A percentile compares a stretch with the other conserved stretches of the same genome.
Evolutionary conservation across 2,329 filamentous ascomycete genomes (phyloP).

Genomic region (Aureobasidium sp.): DNA sequence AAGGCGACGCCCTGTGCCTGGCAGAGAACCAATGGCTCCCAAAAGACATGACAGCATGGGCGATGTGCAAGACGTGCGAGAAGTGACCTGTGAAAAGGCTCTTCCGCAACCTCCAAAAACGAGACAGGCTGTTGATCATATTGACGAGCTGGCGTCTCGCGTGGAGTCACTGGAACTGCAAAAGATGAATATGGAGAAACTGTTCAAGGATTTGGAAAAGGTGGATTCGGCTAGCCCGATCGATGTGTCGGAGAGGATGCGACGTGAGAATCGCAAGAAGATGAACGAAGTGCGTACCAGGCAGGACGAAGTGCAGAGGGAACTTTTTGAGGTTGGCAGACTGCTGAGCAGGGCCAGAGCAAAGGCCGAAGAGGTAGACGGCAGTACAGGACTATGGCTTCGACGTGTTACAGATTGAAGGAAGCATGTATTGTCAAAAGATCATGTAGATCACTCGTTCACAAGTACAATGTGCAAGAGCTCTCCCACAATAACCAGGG

Average conservation of each 20-base stretch:
- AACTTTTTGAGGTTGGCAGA: conserved; percentile 71
- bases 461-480: background rate
- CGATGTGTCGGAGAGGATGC: conserved; percentile 50
- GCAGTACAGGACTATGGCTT: conserved; percentile 65
- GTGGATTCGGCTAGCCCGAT: conserved; percentile 61
- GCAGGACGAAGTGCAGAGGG: conserved; percentile 61
- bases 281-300: conserved; percentile 58
- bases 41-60: conserved; percentile 15
- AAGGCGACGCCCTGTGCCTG: conserved; percentile 14
- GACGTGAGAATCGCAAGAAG: conserved; percentile 51
- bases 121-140: conserved; percentile 33
- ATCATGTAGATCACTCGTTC: background rate
- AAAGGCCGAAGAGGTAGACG: conserved; percentile 54
- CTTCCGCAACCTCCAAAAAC: conserved; percentile 8
- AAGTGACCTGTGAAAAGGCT: conserved; percentile 20
- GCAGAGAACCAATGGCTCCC: conserved; percentile 10
- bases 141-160: conserved; percentile 57
- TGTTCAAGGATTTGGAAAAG: conserved; percentile 69
- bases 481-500: background rate
- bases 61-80: conserved; percentile 18
- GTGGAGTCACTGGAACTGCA: conserved; percentile 58
- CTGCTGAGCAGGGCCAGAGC: conserved; percentile 67
- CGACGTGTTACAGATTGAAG: conserved; percentile 55
- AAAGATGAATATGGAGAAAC: conserved; percentile 60
- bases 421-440: background rate